Evolutionary conservation across 805 yeast genomes (phyloP), one percentile per base, ranked within the genome.

Genomic region (Danielozyma ontarioensis): DNA sequence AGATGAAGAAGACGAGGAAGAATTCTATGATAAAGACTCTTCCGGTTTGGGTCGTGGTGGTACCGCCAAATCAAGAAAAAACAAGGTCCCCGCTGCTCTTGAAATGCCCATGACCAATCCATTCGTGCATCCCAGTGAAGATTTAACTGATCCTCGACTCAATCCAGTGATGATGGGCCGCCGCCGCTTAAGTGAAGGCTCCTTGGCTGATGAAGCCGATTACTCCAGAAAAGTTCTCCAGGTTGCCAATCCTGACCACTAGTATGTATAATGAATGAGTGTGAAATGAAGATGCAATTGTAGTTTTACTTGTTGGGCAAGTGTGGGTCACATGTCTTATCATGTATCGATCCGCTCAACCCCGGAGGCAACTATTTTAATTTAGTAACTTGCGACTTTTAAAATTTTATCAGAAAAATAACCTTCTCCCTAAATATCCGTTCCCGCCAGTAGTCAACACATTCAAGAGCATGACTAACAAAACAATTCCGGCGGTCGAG

Each of bases 191-290:
- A 78, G 88, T 48, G 90, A 84, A 48, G 96, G 96, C 4, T 79
- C 90, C 2, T 65, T 89, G 34, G 89, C 94, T 8, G 94, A 87
- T 55, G 94, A 83, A 41, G 77, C 85, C 3, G 93, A 85, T 55
- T 84, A 81, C 59, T 72, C 84, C 31, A 69, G 88, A 51, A 44
- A 44, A 21, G 78, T 85, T 13, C 66, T 89, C 29, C 80, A 87
- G 39, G 95, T 89, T 10, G 89, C 95, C 22, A 89, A 89, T 50
- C 96, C 96, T 1, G 95, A 86, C 55, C 79, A 72, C 43, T 63
- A 29, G 19, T 29, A 13, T 8, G 28, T 17, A 8, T 5, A 21
- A 28, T 18, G 16, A 17, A 13, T 11, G 26, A 24, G 22, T 19
- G 22, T n/a, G n/a, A n/a, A 19, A 19, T 10, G 22, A 19, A 19